Percentiles rank a stretch among this genome's conserved stretches.
These are phyloP conservation scores for Clohesyomyces aquaticus DNA, from an alignment of 495 filamentous ascomycete species.

Conservation along the genomic window DNA sequence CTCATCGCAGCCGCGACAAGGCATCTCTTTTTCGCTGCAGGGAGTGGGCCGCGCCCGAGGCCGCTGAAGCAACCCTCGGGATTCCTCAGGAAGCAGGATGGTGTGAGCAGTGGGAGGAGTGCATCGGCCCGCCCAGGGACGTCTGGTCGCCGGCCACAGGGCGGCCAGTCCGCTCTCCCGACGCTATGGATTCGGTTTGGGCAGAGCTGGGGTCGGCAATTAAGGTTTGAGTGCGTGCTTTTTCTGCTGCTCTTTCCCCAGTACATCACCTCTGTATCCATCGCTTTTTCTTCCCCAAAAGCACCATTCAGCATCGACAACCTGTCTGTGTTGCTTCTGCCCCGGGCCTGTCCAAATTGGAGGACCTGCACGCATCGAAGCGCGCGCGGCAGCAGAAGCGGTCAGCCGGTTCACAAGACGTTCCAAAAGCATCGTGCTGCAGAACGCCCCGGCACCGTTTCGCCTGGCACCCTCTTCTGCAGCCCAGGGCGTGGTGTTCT, in stretches of 20 bases:
- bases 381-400: slow-evolving; percentile 19
- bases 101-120: not conserved
- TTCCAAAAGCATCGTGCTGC: slow-evolving; percentile 31
- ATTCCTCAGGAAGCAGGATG: not conserved
- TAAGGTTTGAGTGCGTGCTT: slow-evolving; percentile 35
- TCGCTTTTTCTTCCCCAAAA: slow-evolving; percentile 13
- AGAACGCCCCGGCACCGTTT: slow-evolving; percentile 33
- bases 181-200: slow-evolving; percentile 31
- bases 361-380: not conserved
- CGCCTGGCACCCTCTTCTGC: slow-evolving; percentile 4
- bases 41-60: not conserved
- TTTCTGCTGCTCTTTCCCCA: slow-evolving; percentile 20
- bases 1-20: not conserved
- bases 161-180: slow-evolving; percentile 31
- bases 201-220: slow-evolving; percentile 33
- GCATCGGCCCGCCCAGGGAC: slow-evolving; percentile 6
- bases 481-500: not conserved
- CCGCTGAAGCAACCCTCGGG: not conserved
- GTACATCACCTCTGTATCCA: slow-evolving; percentile 1
- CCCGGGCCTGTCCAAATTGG: not conserved
- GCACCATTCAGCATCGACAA: not conserved
- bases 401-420: slow-evolving; percentile 26
- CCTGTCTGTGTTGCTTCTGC: slow-evolving; percentile 3
- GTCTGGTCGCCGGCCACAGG: slow-evolving; percentile 8
- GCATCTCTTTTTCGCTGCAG: not conserved